Percentiles rank a stretch among this genome's conserved stretches.
Conservation (phyloP, 805 yeast genomes). For the Jamesozyma piceae region DNA sequence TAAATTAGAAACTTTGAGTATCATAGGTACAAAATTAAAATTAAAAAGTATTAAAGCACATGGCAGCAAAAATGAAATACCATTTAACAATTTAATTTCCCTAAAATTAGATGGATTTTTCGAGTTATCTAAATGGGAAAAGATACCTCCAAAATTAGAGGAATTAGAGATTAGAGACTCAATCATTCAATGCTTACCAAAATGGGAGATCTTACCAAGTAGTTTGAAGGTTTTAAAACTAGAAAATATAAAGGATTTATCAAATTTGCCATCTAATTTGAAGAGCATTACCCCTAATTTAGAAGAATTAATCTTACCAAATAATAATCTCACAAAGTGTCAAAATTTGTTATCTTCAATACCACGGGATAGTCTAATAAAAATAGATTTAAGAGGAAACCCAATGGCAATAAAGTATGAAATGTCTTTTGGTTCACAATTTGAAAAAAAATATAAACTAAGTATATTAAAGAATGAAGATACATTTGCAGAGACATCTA, state of each 20-base stretch:
- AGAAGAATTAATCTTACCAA: slow-evolving; percentile 14
- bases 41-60: not conserved
- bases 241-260: slow-evolving; percentile 9
- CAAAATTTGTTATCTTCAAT: slow-evolving; percentile 10
- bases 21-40: slow-evolving; percentile 2
- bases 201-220: slow-evolving; percentile 10
- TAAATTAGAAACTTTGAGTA: not conserved
- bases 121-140: slow-evolving; percentile 2
- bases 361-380: slow-evolving; percentile 5
- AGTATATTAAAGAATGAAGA: no score
- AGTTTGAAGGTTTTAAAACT: slow-evolving; percentile 9
- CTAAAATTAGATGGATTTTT: slow-evolving; percentile 5
- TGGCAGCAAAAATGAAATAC: not conserved
- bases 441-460: not conserved
- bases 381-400: slow-evolving; percentile 4
- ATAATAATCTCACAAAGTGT: slow-evolving; percentile 14
- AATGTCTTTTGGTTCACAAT: not conserved
- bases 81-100: not conserved
- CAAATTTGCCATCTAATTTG: slow-evolving; percentile 8
- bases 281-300: slow-evolving; percentile 11
- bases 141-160: slow-evolving; percentile 1
- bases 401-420: slow-evolving; percentile 4
- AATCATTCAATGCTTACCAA: slow-evolving; percentile 7
- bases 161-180: slow-evolving; percentile 6
- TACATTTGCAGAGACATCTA: not conserved